These are phyloP conservation scores for Helminthosporium solani DNA, from an alignment of 2,329 filamentous ascomycete species.

Conservation along the genomic window DNA sequence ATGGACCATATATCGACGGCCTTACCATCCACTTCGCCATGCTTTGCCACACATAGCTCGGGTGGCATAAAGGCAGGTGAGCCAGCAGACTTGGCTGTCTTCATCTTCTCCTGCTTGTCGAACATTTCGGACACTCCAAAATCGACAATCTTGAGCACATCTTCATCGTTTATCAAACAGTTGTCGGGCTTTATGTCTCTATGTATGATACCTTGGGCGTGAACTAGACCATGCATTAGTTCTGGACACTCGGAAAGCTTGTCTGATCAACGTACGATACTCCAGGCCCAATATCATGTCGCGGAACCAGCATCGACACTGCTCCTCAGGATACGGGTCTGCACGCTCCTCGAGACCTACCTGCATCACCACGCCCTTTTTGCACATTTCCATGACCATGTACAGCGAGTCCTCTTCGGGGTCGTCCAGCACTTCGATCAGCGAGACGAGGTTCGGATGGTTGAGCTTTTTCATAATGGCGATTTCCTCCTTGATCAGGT, in stretches of 20 bases:
- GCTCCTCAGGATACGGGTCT: constrained; percentile 78
- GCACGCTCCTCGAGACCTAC: constrained; percentile 83
- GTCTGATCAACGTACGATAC: constrained; percentile 63
- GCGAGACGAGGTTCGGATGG: constrained; percentile 86
- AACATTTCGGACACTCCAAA: constrained; percentile 99
- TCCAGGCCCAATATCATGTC: constrained; percentile 94
- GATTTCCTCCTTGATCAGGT: constrained; percentile 91
- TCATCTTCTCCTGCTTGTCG: constrained; percentile 82
- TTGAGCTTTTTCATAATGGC: constrained; percentile 99
- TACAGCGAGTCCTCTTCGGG: constrained; percentile 94
- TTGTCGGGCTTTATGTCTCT: constrained; percentile 98
- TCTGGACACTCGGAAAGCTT: neutral
- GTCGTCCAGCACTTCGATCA: constrained; percentile 94
- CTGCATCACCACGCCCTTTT: constrained; percentile 96
- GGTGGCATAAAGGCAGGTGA: constrained; percentile 94
- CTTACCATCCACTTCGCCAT: constrained; percentile 83
- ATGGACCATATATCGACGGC: constrained; percentile 98
- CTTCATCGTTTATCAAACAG: constrained; percentile 81
- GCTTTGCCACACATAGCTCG: constrained; percentile 82
- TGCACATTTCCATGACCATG: constrained; percentile 99
- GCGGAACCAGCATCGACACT: constrained; percentile 87
- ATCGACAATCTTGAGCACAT: constrained; percentile 95
- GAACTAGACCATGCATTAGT: constrained; percentile 58
- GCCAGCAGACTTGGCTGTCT: constrained; percentile 87
- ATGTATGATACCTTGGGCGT: constrained; percentile 92